These are phyloP conservation scores for Chalciporus sp. DNA, from an alignment of 1,284 basidiomycete genomes.

Conservation along the genomic window DNA sequence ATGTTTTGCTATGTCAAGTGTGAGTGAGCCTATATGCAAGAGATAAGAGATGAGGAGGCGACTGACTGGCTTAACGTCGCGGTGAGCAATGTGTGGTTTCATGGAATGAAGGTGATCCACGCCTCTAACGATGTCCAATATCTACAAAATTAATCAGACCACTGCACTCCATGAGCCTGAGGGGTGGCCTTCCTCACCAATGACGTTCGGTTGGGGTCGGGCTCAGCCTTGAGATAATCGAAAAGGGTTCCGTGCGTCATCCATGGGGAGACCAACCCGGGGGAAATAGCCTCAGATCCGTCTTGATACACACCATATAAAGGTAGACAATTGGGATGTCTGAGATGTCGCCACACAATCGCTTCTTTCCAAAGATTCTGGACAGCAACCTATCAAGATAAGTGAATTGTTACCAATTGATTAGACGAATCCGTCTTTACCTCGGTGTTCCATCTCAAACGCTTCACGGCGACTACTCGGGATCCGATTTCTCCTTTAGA, in stretches of 20 bases:
- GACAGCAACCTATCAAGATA: not conserved
- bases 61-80: conserved; percentile 32
- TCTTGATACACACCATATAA: conserved; percentile 25
- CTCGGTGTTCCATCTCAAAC: conserved; percentile 15
- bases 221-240: conserved; percentile 18
- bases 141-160: conserved; percentile 8
- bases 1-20: conserved; percentile 26
- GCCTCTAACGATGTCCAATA: conserved; percentile 27
- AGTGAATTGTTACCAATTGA: not conserved
- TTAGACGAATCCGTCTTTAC: conserved; percentile 8
- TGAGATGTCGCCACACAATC: conserved; percentile 27
- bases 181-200: conserved; percentile 18
- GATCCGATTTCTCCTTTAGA: conserved; percentile 18
- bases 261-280: conserved; percentile 32
- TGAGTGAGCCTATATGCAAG: not conserved
- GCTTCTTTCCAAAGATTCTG: conserved; percentile 29
- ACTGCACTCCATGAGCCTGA: not conserved
- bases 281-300: conserved; percentile 1
- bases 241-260: conserved; percentile 29
- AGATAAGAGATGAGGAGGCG: not conserved
- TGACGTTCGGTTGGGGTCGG: conserved; percentile 13
- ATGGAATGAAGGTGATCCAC: conserved; percentile 29
- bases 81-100: conserved; percentile 29
- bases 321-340: conserved; percentile 32
- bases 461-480: conserved; percentile 29